Conservation (phyloP, 257 asterid genomes). For the Fraxinus quadrangulata region DNA sequence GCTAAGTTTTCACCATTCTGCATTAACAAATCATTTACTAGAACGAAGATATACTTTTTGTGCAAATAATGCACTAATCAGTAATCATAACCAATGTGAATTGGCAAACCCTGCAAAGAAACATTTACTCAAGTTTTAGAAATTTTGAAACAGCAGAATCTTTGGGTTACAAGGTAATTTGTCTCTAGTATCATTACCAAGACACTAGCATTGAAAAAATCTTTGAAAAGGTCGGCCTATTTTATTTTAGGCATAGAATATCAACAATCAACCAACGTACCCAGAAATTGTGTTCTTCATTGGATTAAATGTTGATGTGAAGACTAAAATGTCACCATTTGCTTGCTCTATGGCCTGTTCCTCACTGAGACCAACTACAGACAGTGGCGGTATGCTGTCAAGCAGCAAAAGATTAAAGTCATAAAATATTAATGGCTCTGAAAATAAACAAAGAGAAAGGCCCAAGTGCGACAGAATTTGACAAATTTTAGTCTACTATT, state of each 20-base stretch:
- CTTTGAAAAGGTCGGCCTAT: neutral
- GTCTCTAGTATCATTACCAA: neutral
- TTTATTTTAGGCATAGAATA: constrained; percentile 4
- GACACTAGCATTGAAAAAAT: neutral
- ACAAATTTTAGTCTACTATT: neutral
- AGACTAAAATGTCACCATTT: constrained; percentile 71
- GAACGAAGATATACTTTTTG: neutral
- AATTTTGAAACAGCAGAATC: neutral
- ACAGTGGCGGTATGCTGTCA: constrained; percentile 96
- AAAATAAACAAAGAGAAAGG: neutral
- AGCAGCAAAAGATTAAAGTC: constrained; percentile 28
- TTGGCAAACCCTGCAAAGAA: neutral
- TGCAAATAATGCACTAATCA: neutral
- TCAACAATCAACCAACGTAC: constrained; percentile 38
- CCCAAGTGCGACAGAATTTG: neutral
- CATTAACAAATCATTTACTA: neutral
- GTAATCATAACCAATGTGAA: neutral
- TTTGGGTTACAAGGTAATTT: neutral
- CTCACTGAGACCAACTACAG: constrained; percentile 91
- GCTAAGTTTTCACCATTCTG: neutral
- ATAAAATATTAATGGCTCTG: neutral
- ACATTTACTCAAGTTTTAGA: neutral
- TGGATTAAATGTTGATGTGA: constrained; percentile 90
- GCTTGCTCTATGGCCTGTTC: constrained; percentile 81
- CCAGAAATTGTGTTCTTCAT: constrained; percentile 99